Conservation (phyloP, 352 stramenopile species). For the Globisporangium rhizosaccharum region DNA sequence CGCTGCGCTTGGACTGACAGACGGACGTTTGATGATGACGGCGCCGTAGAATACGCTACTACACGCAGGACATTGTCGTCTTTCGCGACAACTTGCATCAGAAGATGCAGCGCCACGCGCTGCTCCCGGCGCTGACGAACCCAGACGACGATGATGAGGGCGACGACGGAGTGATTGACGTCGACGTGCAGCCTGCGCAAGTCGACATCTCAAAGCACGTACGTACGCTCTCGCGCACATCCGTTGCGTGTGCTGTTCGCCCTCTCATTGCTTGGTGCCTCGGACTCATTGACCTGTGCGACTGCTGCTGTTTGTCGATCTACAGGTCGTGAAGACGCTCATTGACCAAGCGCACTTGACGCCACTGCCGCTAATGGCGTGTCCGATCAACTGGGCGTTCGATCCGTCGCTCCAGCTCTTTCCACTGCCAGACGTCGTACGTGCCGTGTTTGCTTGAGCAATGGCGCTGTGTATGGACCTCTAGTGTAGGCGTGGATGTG, state of each 20-base stretch:
- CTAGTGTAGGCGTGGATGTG: background rate
- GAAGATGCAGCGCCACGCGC: slow-evolving; percentile 87
- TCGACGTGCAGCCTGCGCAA: slow-evolving; percentile 18
- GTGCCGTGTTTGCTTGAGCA: background rate
- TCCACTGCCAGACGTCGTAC: slow-evolving; percentile 86
- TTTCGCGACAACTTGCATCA: slow-evolving; percentile 90
- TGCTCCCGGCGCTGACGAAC: slow-evolving; percentile 50
- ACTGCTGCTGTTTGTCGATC: background rate
- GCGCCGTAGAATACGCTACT: slow-evolving; percentile 74
- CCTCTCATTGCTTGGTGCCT: background rate
- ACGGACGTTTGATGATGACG: background rate
- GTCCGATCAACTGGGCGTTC: slow-evolving; percentile 93
- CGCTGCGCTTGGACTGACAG: background rate
- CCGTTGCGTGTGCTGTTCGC: background rate
- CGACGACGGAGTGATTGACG: slow-evolving; percentile 11
- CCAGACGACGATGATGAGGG: slow-evolving; percentile 21
- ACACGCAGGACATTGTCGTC: slow-evolving; percentile 91
- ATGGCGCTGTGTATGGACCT: background rate
- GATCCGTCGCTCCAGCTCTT: slow-evolving; percentile 91
- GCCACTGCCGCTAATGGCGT: slow-evolving; percentile 80
- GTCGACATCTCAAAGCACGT: slow-evolving; percentile 81
- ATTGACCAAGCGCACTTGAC: slow-evolving; percentile 93
- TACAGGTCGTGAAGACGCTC: slow-evolving; percentile 77
- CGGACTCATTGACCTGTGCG: too few species aligned
- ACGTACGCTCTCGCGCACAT: slow-evolving; percentile 8